phyloP scores from a whole-genome alignment of 2,329 filamentous ascomycete genomes.

The Corynespora cassiicola region DNA sequence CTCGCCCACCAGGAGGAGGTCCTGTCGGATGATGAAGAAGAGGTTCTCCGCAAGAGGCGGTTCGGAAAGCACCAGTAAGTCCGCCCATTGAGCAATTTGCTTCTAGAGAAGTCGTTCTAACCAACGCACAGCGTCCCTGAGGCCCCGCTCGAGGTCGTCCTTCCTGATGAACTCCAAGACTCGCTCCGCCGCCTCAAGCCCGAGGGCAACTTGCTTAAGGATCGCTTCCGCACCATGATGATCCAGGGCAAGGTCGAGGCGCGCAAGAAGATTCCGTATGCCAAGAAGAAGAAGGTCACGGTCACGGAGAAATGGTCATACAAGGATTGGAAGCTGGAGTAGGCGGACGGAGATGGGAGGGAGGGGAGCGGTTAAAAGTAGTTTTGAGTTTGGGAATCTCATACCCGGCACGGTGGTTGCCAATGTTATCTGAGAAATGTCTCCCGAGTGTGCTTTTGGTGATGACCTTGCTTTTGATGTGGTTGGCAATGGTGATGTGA shows the following conservation, averaged over 20 bases:
- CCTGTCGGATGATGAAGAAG: constrained; percentile 42
- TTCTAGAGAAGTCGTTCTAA: constrained; percentile 15
- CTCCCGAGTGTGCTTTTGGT: no score
- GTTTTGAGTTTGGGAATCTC: no score
- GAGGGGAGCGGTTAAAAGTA: no score
- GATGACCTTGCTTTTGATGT: no score
- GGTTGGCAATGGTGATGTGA: no score
- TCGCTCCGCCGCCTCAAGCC: constrained; percentile 69
- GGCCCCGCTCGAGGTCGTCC: constrained; percentile 59
- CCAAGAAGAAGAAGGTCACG: constrained; percentile 81
- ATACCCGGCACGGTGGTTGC: no score
- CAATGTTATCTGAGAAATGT: no score
- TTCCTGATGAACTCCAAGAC: constrained; percentile 58
- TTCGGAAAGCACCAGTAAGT: constrained; percentile 69
- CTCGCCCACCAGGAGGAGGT: constrained; percentile 33
- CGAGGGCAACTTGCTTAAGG: constrained; percentile 92
- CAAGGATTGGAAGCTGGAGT: constrained; percentile 86
- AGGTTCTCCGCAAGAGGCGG: constrained; percentile 69
- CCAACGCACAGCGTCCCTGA: constrained; percentile 68
- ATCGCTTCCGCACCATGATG: constrained; percentile 87
- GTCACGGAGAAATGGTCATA: constrained; percentile 96
- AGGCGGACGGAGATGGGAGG: no score
- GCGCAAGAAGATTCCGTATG: constrained; percentile 77
- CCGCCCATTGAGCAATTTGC: no score
- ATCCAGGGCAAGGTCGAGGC: constrained; percentile 89